phyloP scores from a whole-genome alignment of 2,329 filamentous ascomycete species.

The Colletotrichum cordylinicola region DNA sequence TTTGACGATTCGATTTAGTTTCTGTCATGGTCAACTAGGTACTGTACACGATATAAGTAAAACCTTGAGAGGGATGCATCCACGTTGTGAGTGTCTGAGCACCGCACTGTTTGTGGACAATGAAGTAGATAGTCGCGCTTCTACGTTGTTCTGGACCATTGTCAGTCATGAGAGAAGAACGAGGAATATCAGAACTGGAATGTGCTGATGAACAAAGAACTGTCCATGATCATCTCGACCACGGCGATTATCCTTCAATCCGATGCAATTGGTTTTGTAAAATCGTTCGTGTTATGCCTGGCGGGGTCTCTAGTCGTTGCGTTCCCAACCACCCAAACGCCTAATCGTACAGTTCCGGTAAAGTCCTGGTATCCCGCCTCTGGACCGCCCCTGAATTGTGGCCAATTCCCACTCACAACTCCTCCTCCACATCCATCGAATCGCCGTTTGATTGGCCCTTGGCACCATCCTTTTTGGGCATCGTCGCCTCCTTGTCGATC shows the following conservation, averaged over 20 bases:
- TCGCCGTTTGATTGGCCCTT: conserved; percentile 61
- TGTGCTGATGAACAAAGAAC: not conserved
- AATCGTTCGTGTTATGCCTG: conserved; percentile 18
- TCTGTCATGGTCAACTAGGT: not conserved
- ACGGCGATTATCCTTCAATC: not conserved
- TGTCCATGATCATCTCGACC: not conserved
- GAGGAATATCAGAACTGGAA: not conserved
- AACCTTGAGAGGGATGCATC: not conserved
- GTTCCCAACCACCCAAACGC: conserved; percentile 27
- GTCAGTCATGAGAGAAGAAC: not conserved
- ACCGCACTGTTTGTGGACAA: not conserved
- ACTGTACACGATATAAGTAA: not conserved
- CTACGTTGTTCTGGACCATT: not conserved
- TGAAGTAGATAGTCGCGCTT: not conserved
- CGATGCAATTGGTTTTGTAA: not conserved
- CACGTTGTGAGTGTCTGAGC: not conserved
- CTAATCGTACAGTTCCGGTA: conserved; percentile 29
- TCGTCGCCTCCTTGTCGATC: conserved; percentile 98
- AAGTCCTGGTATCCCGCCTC: conserved; percentile 24
- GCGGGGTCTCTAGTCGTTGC: conserved; percentile 19
- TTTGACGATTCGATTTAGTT: not conserved
- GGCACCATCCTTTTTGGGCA: conserved; percentile 72
- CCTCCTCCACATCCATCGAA: conserved; percentile 75
- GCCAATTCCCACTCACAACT: conserved; percentile 32
- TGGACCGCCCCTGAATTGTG: conserved; percentile 12